Base-by-base conservation (phyloP, 345 rosid genomes). In the Syzygium aromaticum region DNA sequence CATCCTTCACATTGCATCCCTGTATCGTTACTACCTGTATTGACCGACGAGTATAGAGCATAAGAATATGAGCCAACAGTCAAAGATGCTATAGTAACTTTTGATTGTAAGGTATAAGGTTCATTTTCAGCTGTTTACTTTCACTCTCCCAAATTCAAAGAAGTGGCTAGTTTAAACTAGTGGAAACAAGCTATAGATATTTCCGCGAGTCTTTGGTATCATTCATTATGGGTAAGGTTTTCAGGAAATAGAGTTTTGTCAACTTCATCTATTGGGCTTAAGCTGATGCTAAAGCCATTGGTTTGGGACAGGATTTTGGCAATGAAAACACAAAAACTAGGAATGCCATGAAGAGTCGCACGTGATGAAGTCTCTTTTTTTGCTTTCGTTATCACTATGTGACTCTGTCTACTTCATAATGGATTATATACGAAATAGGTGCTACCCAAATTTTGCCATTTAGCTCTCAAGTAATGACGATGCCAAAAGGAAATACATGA, bases 171-270 rank as follows among this genome's bases (percentile, higher is more conserved):
- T 63, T 63, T 40, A 63, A 63, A 11, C 4, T 0, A 11, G 0
- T 63, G 10, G 0, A 16, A 17, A 28, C 0, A 0, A 63, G 21
- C 77, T 63, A 17, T 0, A 63, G 1, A 28, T 63, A 15, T 63
- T 16, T 63, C 14, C 10, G 17, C 7, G 16, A 14, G 28, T 28
- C 38, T 28, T 28, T 63, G 19, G 19, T 0, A 63, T 63, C 73
- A 0, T 0, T 63, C 10, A 19, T 12, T 6, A 5, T 13, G 73
- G 33, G 10, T 63, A n/a, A n/a, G 19, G 54, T 53, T 53, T 6
- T 6, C 0, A 17, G 54, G 21, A 16, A 52, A 52, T 52, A 52
- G 33, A 27, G 33, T 27, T n/a, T 61, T n/a, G 30, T 61, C 73
- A 61, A 61, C 33, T 61, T 14, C 0, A 1, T 6, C 73, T n/a